Base-by-base conservation (phyloP, 352 stramenopile genomes). In the Phytophthora uliginosa region DNA sequence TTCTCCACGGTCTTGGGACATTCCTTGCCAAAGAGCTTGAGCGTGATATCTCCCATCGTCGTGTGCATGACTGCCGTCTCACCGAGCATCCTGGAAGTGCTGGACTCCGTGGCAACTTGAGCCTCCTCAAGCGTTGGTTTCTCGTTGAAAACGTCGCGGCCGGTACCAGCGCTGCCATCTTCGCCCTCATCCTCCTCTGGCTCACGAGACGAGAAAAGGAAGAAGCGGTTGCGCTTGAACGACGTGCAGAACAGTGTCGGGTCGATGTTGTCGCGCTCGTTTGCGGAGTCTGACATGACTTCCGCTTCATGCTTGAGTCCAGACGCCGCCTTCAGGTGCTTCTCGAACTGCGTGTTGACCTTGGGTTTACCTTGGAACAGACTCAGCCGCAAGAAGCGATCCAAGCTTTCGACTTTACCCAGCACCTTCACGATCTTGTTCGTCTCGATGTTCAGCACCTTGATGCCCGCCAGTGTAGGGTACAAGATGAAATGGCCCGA, bases 121-220 rank as follows among this genome's bases (percentile, higher is more conserved):
- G 84, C 71, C 66, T 99, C 98, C 54, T 99, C 95, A 10, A 98
- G 82, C 60, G 97, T 98, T 20, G 98, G 98, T 28, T 98, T 97
- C 82, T 99, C 98, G 69, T 99, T 99, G 71, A 99, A 98, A 48
- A 99, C 92, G 69, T 99, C 98, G 31, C 97, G 87, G 4, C 90
- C 84, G 10, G 73, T 89, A 13, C 70, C 67, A 18, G 69, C 67
- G 8, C 63, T 57, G 1, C 81, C 74, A 18, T 85, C 84, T 18
- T 90, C 84, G 17, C 83, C 84, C 22, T 95, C 88, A 22, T 97
- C 88, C 12, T 82, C 76, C 2, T 97, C 78, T 1, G 98, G 98
- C 71, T 99, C 98, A 50, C 97, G 84, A 15, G 96, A 89, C 56
- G 95, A 99, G 77, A 99, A 99, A 24, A 99, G 81, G 62, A 99